Conservation (phyloP, 2,329 filamentous ascomycete species). For the Teratosphaeria viscida region DNA sequence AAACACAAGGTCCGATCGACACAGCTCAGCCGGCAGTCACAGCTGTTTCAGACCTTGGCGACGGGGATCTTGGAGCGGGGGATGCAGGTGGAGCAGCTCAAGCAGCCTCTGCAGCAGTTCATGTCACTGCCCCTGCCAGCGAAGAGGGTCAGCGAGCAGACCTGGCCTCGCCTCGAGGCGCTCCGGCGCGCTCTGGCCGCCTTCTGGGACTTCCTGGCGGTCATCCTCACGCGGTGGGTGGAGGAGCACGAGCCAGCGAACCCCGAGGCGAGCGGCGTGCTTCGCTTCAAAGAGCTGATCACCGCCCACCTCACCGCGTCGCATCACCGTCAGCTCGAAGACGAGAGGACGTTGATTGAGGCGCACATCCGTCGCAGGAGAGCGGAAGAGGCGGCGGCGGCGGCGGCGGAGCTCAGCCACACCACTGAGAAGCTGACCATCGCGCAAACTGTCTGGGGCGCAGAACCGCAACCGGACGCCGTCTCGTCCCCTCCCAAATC, state of each 20-base stretch:
- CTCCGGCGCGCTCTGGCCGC: not conserved
- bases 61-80: not conserved
- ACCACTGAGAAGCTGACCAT: not conserved
- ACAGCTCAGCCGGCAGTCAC: not conserved
- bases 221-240: not conserved
- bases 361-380: not conserved
- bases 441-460: not conserved
- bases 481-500: not conserved
- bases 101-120: not conserved
- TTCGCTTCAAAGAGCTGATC: not conserved
- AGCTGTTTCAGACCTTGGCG: not conserved
- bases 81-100: not conserved
- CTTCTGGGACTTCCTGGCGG: not conserved
- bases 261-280: not conserved
- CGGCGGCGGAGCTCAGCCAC: not conserved
- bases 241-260: not conserved
- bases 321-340: not conserved
- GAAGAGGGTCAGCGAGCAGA: not conserved
- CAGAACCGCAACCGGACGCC: not conserved
- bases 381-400: not conserved
- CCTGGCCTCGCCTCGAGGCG: not conserved
- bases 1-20: not conserved
- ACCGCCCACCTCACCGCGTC: not conserved
- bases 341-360: not conserved
- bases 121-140: not conserved